Conservation (phyloP, 139 green algal genomes). For the Micromonas pusilla region DNA sequence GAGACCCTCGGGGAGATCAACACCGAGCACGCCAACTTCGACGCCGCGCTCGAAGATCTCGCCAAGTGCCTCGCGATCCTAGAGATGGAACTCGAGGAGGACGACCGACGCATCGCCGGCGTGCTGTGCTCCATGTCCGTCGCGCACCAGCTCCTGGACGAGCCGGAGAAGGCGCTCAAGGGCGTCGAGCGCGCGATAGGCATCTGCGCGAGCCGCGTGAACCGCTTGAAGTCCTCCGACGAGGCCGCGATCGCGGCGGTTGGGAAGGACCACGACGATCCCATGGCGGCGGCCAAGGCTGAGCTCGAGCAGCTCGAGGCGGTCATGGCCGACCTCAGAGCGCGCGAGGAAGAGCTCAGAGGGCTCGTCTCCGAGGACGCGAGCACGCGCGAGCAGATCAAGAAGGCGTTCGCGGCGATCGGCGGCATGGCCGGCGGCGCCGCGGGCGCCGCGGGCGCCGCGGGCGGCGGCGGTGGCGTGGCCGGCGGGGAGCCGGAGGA, state of each 20-base stretch:
- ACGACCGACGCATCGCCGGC: slow-evolving; percentile 2
- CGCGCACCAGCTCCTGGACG: neutral
- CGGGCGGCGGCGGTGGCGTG: neutral
- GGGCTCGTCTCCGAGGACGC: neutral
- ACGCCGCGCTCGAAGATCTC: neutral
- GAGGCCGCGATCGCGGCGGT: neutral
- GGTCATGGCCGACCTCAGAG: neutral
- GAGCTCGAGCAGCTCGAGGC: slow-evolving; percentile 3
- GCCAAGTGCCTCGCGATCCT: neutral
- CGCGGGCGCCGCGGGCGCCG: neutral
- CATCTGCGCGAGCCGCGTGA: neutral
- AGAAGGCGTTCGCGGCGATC: slow-evolving; percentile 11
- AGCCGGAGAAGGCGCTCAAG: neutral
- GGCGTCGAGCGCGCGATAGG: neutral
- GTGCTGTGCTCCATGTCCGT: slow-evolving; percentile 17
- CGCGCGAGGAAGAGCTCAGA: slow-evolving; percentile 3
- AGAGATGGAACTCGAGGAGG: neutral
- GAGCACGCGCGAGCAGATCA: neutral
- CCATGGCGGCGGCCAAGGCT: neutral
- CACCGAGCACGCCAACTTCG: slow-evolving; percentile 3
- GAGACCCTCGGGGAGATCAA: slow-evolving; percentile 19
- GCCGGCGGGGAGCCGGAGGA: no score
- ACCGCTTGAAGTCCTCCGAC: neutral
- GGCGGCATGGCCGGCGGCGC: neutral
- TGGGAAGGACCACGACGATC: neutral